A percentile compares a stretch with the other conserved stretches of the same genome.
Evolutionary conservation across 78 protist genomes (phyloP).

Genomic region (Dictyostelium intermedium): DNA sequence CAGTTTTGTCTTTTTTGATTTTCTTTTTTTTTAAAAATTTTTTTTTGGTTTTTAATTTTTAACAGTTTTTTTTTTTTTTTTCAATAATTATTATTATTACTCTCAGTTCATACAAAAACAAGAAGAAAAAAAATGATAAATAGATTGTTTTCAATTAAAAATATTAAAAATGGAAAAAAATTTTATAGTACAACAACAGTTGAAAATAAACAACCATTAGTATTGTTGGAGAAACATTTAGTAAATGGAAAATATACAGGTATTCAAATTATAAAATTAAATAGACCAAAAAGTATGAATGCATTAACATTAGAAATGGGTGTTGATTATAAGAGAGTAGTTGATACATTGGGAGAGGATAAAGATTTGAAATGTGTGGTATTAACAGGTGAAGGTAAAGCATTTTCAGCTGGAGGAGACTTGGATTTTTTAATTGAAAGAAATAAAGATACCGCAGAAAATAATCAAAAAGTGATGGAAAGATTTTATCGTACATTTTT

Average conservation of each 20-base stretch:
- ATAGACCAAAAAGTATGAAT: constrained; percentile 66
- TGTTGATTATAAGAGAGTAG: constrained; percentile 15
- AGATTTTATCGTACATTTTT: constrained; percentile 71
- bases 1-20: too few species aligned
- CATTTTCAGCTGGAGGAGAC: constrained; percentile 87
- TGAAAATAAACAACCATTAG: constrained; percentile 34
- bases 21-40: not conserved
- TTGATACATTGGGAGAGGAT: constrained; percentile 12
- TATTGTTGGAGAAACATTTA: constrained; percentile 45
- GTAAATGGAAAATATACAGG: constrained; percentile 40
- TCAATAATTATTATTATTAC: not conserved
- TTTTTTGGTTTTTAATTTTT: not conserved
- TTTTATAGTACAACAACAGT: not conserved
- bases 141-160: constrained; percentile 2
- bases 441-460: constrained; percentile 22
- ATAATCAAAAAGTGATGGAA: constrained; percentile 72
- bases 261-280: constrained; percentile 21
- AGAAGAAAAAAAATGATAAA: not conserved
- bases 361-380: constrained; percentile 38
- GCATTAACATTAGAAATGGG: constrained; percentile 74
- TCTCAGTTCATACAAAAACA: too few species aligned
- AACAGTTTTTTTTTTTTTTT: not conserved
- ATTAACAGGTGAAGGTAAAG: constrained; percentile 82
- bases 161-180: not conserved
- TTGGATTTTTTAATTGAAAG: constrained; percentile 73